Percentiles rank a stretch among this genome's conserved stretches.
phyloP scores from a whole-genome alignment of 2,329 filamentous ascomycete genomes.

The Lasiodiplodia gonubiensis region DNA sequence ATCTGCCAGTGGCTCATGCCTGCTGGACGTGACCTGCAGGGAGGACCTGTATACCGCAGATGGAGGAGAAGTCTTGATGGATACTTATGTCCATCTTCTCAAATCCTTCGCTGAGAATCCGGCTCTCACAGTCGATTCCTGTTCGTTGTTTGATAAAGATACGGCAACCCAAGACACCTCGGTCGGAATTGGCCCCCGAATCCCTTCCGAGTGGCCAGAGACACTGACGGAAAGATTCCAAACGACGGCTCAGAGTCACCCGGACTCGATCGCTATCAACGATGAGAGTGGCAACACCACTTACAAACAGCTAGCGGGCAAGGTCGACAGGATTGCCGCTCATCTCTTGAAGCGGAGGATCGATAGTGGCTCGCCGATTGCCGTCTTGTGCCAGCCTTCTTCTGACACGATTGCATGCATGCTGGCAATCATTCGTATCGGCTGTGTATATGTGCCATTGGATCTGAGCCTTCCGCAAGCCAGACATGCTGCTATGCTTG shows the following conservation, averaged over 20 bases:
- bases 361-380: slow-evolving; percentile 36
- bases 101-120: slow-evolving; percentile 24
- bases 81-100: slow-evolving; percentile 35
- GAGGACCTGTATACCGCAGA: slow-evolving; percentile 39
- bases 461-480: slow-evolving; percentile 27
- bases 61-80: slow-evolving; percentile 35
- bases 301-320: no score
- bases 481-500: slow-evolving; percentile 21
- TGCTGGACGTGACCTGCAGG: slow-evolving; percentile 35
- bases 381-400: slow-evolving; percentile 49
- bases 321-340: no score
- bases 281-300: no score
- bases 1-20: not conserved
- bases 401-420: slow-evolving; percentile 43
- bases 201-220: no score
- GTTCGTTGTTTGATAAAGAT: not conserved
- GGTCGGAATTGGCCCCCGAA: no score
- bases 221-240: no score
- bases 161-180: no score
- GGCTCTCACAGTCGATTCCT: not conserved
- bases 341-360: slow-evolving; percentile 31
- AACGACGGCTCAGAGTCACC: no score
- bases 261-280: no score
- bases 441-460: slow-evolving; percentile 33
- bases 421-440: slow-evolving; percentile 33